Conservation (phyloP, 768 basidiomycete genomes). For the Chlorophyllum brunneum region DNA sequence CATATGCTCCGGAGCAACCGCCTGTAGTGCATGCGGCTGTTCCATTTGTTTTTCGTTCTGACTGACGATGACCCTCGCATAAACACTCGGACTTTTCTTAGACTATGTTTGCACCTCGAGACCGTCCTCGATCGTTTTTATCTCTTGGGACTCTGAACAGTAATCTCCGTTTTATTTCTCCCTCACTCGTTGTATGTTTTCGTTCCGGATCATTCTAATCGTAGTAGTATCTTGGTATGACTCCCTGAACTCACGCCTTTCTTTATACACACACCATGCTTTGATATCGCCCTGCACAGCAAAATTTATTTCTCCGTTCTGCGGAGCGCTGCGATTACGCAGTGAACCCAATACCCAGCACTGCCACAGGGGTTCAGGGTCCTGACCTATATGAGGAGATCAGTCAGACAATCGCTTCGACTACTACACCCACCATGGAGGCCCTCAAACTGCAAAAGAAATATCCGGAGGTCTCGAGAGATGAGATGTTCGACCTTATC, state of each 20-base stretch:
- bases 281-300: too few species aligned
- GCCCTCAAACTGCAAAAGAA: slow-evolving; percentile 87
- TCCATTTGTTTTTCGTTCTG: not conserved
- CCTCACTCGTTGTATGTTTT: not conserved
- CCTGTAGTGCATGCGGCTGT: not conserved
- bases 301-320: too few species aligned
- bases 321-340: slow-evolving; percentile 8
- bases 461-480: slow-evolving; percentile 84
- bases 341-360: slow-evolving; percentile 2
- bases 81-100: not conserved
- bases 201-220: slow-evolving; percentile 1
- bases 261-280: too few species aligned
- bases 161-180: slow-evolving; percentile 2
- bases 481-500: slow-evolving; percentile 94
- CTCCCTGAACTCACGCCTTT: too few species aligned
- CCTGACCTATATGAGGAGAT: slow-evolving; percentile 14
- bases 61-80: not conserved
- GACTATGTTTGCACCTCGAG: not conserved
- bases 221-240: too few species aligned
- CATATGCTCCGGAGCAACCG: slow-evolving; percentile 41
- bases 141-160: slow-evolving; percentile 10
- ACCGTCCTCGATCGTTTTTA: not conserved
- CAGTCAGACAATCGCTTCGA: slow-evolving; percentile 9
- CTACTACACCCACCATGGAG: slow-evolving; percentile 50
- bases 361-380: slow-evolving; percentile 9